Base-by-base conservation (phyloP, 305 asterid genomes). In the Fraxinus ornus region DNA sequence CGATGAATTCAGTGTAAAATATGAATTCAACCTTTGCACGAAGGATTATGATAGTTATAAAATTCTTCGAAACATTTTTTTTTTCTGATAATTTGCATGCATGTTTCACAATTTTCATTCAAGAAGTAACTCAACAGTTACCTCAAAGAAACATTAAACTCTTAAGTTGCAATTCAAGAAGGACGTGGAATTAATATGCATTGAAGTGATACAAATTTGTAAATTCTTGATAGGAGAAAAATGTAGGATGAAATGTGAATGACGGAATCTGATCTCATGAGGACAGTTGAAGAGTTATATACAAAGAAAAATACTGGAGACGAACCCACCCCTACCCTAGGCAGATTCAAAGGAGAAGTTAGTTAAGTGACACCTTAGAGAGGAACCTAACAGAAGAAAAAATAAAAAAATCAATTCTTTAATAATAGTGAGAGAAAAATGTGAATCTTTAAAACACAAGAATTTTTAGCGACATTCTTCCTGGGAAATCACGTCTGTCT, bases 401-500 rank as follows among this genome's bases (percentile, higher is more conserved):
- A 66, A 64, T 17, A 64, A 2, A 60, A 60, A 26, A 68, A 28
- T 84, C 44, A 47, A 68, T 79, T 75, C 57, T 79, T 44, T 85
- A 79, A 80, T 44, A 44, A 39, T 39, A 39, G 47, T 71, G 80
- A 30, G 78, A 79, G 80, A 79, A 78, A 78, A 36, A 49, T 41
- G 52, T 70, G 68, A 36, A 76, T 68, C 74, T 26, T 26, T n/a
- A 21, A 60, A 60, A 21, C 71, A 22, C 71, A 8, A 21, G 15
- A 21, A 21, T 21, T 60, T 21, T 7, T 76, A 78, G 52, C 47
- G 77, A 52, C 77, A 78, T 81, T 72, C 81, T 77, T 77, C 85
- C 87, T 81, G 24, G 80, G 79, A 82, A 79, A 79, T 71, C 78
- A 84, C 80, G 85, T 66, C 82, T 57, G 85, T 52, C 82, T 57